Base-by-base conservation (phyloP, 2,329 filamentous ascomycete species). In the Xylaria digitata region DNA sequence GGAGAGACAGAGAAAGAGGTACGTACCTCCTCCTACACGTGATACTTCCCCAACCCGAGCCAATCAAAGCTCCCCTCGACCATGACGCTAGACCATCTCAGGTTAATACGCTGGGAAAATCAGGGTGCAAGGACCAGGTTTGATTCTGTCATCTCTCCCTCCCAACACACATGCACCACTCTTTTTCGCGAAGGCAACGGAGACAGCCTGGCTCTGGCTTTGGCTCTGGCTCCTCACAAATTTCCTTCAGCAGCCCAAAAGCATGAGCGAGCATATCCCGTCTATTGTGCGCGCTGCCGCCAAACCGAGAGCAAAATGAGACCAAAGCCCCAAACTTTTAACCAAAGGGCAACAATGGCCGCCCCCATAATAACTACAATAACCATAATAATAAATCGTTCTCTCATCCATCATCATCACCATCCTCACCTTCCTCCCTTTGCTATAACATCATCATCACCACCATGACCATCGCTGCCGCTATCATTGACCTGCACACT, bases 251-350 rank as follows among this genome's bases (percentile, higher is more conserved):
- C 69, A 71, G 72, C 70, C 70, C 71, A 73, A 67, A 70, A 73
- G 70, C 71, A 73, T 73, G 72, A 72, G 71, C 69, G 66, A 72
- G 70, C 70, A 70, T 65, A 70, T 71, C 68, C 71, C 70, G 69
- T 72, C 67, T 73, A 72, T 74, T 74, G 72, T 73, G 72, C 72
- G 65, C 72, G 65, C 72, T 73, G 71, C 72, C 67, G 70, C 72
- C 72, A 75, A 73, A 73, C 69, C 70, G 59, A 72, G 65, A 70
- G 69, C 65, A 74, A 78, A 78, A 78, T 78, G 76, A 78, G 76
- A 78, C 76, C 76, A 75, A 75, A 72, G 75, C 74, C 75, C 76
- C 76, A 77, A 77, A 75, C 75, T 74, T 74, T 70, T 67, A 60
- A 73, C 72, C 73, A 74, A 73, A 73, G 63, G 65, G 67, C 71